Evolutionary conservation across 495 filamentous ascomycete species (phyloP).

Genomic region (Penicillium fimorum): DNA sequence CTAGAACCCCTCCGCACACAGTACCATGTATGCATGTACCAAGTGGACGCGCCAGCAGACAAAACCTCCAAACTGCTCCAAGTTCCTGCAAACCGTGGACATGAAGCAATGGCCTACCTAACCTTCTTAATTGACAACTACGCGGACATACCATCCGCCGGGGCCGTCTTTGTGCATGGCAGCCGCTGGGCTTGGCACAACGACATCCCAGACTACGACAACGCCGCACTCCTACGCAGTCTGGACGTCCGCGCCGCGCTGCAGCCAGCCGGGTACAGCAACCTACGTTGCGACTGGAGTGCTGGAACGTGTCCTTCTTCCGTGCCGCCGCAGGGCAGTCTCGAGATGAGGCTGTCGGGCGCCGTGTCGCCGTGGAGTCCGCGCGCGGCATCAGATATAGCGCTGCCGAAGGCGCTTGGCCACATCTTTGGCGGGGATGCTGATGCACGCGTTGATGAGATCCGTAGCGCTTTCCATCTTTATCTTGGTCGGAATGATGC

Average conservation of each 20-base stretch:
- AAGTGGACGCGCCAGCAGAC: slow-evolving; percentile 52
- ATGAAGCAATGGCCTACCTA: slow-evolving; percentile 67
- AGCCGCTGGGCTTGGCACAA: slow-evolving; percentile 48
- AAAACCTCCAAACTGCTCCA: slow-evolving; percentile 41
- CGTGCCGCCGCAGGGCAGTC: slow-evolving; percentile 35
- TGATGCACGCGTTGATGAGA: slow-evolving; percentile 2
- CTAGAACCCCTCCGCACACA: slow-evolving; percentile 26
- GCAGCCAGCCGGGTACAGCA: slow-evolving; percentile 39
- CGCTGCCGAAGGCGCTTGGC: slow-evolving; percentile 32
- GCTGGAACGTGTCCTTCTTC: slow-evolving; percentile 35
- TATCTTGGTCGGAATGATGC: slow-evolving; percentile 33
- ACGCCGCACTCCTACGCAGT: slow-evolving; percentile 32
- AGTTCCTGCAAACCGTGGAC: slow-evolving; percentile 62
- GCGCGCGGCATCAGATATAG: slow-evolving; percentile 39
- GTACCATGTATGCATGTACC: slow-evolving; percentile 52
- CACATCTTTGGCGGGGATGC: slow-evolving; percentile 32
- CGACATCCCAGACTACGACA: slow-evolving; percentile 42
- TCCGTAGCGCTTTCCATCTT: neutral
- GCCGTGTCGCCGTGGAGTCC: slow-evolving; percentile 40
- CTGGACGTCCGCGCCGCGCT: slow-evolving; percentile 37
- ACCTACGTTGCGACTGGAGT: slow-evolving; percentile 49
- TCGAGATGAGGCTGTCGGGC: slow-evolving; percentile 39
- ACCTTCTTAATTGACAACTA: slow-evolving; percentile 69
- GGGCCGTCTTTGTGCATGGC: slow-evolving; percentile 47
- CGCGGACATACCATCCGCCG: slow-evolving; percentile 50